Percentiles rank a stretch among this genome's conserved stretches.
phyloP scores from a whole-genome alignment of 768 basidiomycete genomes.

The Thelephora ganbajun region DNA sequence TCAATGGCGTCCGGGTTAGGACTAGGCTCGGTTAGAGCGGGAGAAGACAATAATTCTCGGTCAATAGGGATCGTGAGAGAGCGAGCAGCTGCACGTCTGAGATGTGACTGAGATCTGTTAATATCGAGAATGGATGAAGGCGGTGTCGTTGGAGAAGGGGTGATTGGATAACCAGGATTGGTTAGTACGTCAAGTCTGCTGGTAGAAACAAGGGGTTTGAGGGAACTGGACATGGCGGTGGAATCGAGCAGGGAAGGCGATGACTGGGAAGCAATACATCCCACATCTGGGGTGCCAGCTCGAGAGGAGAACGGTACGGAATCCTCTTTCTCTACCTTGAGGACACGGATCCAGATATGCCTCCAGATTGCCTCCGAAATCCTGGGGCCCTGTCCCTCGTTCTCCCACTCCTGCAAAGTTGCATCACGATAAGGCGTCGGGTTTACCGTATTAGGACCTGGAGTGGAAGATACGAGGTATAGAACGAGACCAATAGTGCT shows the following conservation, averaged over 20 bases:
- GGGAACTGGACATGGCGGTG: slow-evolving; percentile 12
- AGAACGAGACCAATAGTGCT: slow-evolving; percentile 73
- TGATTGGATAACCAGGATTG: slow-evolving; percentile 27
- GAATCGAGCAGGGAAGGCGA: slow-evolving; percentile 20
- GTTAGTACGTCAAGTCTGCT: slow-evolving; percentile 19
- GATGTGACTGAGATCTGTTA: no score
- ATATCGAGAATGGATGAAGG: slow-evolving; percentile 10
- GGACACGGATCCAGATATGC: slow-evolving; percentile 66
- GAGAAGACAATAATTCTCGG: slow-evolving; percentile 15
- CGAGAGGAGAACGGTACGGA: slow-evolving; percentile 13
- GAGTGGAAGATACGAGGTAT: slow-evolving; percentile 48
- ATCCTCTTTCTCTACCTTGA: slow-evolving; percentile 42
- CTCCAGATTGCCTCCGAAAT: slow-evolving; percentile 83
- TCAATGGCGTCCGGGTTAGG: slow-evolving; percentile 35
- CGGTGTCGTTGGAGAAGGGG: slow-evolving; percentile 28
- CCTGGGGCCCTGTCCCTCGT: slow-evolving; percentile 58
- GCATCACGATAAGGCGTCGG: slow-evolving; percentile 9
- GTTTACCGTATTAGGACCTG: slow-evolving; percentile 5
- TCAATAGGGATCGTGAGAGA: slow-evolving; percentile 7
- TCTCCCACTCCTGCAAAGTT: slow-evolving; percentile 8
- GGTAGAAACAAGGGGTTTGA: slow-evolving; percentile 36
- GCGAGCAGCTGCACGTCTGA: slow-evolving; percentile 1
- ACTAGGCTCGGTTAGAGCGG: slow-evolving; percentile 14
- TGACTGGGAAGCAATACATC: slow-evolving; percentile 9
- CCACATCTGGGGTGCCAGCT: slow-evolving; percentile 3